phyloP scores from a whole-genome alignment of 2,329 filamentous ascomycete species.

The Apiospora hydei region DNA sequence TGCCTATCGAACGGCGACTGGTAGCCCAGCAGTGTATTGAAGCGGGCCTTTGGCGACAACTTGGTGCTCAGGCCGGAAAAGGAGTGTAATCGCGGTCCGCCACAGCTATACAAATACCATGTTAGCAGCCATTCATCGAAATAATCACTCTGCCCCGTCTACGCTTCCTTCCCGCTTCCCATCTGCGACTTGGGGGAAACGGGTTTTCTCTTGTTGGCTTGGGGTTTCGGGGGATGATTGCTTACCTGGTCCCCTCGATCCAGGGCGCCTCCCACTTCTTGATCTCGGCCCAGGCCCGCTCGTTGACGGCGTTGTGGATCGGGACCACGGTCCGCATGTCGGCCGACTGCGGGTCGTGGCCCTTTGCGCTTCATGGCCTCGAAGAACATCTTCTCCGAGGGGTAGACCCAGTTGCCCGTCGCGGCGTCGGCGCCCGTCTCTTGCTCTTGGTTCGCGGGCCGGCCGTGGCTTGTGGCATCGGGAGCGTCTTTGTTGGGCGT shows the following conservation, averaged over 20 bases:
- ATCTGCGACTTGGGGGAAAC: not conserved
- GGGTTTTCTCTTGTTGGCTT: not conserved
- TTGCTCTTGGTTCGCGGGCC: slow-evolving; percentile 73
- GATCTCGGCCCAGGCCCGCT: slow-evolving; percentile 94
- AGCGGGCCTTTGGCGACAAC: slow-evolving; percentile 82
- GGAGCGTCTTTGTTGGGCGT: slow-evolving; percentile 44
- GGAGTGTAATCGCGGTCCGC: slow-evolving; percentile 81
- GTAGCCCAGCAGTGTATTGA: slow-evolving; percentile 89
- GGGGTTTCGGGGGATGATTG: not conserved
- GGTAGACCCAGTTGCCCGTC: slow-evolving; percentile 95
- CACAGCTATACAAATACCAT: slow-evolving; percentile 55
- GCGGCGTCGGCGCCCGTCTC: slow-evolving; percentile 75
- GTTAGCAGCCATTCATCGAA: not conserved
- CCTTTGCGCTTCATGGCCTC: slow-evolving; percentile 96
- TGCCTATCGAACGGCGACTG: slow-evolving; percentile 92
- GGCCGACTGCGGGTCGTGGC: slow-evolving; percentile 70
- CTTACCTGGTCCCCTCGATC: slow-evolving; percentile 62
- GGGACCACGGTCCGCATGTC: slow-evolving; percentile 95
- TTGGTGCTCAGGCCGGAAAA: slow-evolving; percentile 77
- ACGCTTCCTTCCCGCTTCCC: not conserved
- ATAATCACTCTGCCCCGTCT: not conserved
- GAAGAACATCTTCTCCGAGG: slow-evolving; percentile 97
- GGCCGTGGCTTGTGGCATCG: slow-evolving; percentile 41
- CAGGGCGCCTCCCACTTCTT: slow-evolving; percentile 84
- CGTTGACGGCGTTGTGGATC: slow-evolving; percentile 98